These are phyloP conservation scores for Solanum chiquidenum DNA, from an alignment of 257 asterid species.

Conservation along the genomic window DNA sequence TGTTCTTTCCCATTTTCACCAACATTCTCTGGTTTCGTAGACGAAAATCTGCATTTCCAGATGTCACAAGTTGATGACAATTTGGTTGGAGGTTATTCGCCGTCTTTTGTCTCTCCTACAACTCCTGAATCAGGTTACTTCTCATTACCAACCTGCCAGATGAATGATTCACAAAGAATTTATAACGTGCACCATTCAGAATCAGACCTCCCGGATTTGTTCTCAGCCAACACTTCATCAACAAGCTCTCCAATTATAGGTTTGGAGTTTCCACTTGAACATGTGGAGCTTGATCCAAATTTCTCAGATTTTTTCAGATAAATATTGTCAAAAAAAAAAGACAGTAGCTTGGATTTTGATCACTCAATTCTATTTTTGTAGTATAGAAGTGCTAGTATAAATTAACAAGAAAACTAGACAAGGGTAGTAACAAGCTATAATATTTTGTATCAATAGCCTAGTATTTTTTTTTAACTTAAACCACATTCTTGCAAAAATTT, in stretches of 20 bases:
- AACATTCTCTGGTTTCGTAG: slow-evolving; percentile 23
- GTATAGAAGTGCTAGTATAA: not conserved
- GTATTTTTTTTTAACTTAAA: not conserved
- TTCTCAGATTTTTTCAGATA: slow-evolving; percentile 41
- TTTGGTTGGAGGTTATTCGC: slow-evolving; percentile 31
- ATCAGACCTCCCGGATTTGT: slow-evolving; percentile 34
- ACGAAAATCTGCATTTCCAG: slow-evolving; percentile 26
- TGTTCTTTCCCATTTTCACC: slow-evolving; percentile 51
- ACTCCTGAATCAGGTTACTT: slow-evolving; percentile 31
- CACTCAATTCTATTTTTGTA: not conserved
- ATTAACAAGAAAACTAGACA: not conserved
- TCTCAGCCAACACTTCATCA: slow-evolving; percentile 60
- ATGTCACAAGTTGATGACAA: slow-evolving; percentile 33
- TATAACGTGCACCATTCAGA: slow-evolving; percentile 20
- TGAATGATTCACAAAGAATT: slow-evolving; percentile 9
- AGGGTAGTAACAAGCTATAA: not conserved
- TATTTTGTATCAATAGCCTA: not conserved
- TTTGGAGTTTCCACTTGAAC: slow-evolving; percentile 47
- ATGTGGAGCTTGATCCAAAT: slow-evolving; percentile 33
- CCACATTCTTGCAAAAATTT: not conserved
- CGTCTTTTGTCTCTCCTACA: slow-evolving; percentile 31
- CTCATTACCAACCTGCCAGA: slow-evolving; percentile 16
- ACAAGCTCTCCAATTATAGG: slow-evolving; percentile 65
- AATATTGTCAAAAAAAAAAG: not conserved
- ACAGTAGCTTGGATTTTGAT: not conserved